These are phyloP conservation scores for Eucalyptus sideroxylon DNA, from an alignment of 345 rosid species.

Conservation along the genomic window DNA sequence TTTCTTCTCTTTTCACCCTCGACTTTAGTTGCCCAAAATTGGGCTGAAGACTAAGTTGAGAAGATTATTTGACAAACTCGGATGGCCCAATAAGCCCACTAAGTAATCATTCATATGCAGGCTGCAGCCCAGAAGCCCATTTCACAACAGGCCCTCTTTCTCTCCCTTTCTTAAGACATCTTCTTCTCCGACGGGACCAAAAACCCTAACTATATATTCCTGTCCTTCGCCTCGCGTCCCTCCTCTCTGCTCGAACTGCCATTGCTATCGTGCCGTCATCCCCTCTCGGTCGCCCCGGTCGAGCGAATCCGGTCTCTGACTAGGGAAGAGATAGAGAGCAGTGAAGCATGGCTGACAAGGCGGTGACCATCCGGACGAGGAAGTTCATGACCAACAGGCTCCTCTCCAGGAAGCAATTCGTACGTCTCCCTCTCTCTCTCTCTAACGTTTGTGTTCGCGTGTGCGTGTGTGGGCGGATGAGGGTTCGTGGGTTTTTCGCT, in stretches of 20 bases:
- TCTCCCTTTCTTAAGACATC: neutral
- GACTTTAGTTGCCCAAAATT: neutral
- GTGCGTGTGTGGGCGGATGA: neutral
- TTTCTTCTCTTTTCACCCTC: neutral
- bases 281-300: neutral
- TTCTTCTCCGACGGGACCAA: neutral
- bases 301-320: neutral
- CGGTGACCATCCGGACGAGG: conserved; percentile 33
- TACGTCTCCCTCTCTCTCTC: neutral
- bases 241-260: neutral
- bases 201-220: neutral
- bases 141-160: neutral
- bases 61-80: neutral
- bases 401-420: conserved; percentile 45
- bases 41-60: neutral
- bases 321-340: neutral
- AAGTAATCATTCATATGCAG: neutral
- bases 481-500: neutral
- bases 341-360: conserved; percentile 30
- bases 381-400: conserved; percentile 52
- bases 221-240: neutral
- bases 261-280: neutral
- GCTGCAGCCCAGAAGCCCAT: neutral
- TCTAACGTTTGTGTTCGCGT: neutral
- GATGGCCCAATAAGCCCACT: neutral